Base-by-base conservation (phyloP, 305 asterid genomes). In the Rubia tinctorum region DNA sequence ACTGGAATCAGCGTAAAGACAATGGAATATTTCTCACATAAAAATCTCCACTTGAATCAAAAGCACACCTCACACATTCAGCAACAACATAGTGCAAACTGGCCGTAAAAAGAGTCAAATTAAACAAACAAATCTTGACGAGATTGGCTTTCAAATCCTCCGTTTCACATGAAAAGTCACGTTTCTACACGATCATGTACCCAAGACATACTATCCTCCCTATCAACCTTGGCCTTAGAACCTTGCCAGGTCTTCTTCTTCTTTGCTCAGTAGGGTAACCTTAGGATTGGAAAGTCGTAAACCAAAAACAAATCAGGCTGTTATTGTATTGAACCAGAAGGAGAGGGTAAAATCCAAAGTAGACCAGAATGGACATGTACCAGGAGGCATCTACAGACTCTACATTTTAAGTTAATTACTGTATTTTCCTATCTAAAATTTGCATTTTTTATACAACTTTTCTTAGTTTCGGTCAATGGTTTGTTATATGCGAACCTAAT, bases 41-140 rank as follows among this genome's bases (percentile, higher is more conserved):
- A 43, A 43, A 43, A 23, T 34, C n/a, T 65, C 49, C 69, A 64
- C 30, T 51, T 22, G 59, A 71, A 53, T 63, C 68, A 12, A 62
- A 76, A 58, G 71, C 73, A 71, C 68, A 67, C 66, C 51, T 72
- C 77, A 66, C 72, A 71, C n/a, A 64, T 30, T 68, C 75, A 71
- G 67, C 73, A 66, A 65, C 72, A 71, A 27, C 71, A 76, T 15
- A 76, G 75, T 0, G 79, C 37, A 62, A 70, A 70, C 12, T 74
- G 68, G 72, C 82, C 74, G 76, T 66, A 71, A 69, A 53, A 74
- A 14, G 14, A 59, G 17, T 53, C 18, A 2, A n/a, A n/a, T n/a
- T n/a, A 53, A 47, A 49, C 56, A 49, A 49, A 70, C 43, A 40
- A 56, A 53, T 4, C 20, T 11, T 14, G 23, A 9, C 51, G 7